Evolutionary conservation across 176 grass and related monocot species (phyloP), one percentile per base, ranked within the genome.

Genomic region (Leersia perrieri): DNA sequence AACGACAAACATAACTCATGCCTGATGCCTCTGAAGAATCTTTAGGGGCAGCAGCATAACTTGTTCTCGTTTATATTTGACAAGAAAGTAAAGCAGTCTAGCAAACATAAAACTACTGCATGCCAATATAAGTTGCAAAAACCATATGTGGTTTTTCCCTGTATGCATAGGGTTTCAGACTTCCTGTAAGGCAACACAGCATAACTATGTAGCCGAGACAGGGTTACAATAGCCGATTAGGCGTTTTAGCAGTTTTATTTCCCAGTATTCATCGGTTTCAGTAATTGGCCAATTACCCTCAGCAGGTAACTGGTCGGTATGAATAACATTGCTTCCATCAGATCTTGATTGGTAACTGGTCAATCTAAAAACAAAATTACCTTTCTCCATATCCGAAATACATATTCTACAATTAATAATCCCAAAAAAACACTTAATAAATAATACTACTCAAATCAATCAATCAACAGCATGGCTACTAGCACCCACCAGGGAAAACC

Each of bases 1-100:
- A 23, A 36, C 31, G 33, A 70, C 47, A 60, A 38, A 40, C 66
- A 80, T n/a, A 75, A 25, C 36, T n/a, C 72, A 60, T 70, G 64
- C 47, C 32, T 30, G 20, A 30, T 58, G 33, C 66, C 42, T 66
- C 51, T 33, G n/a, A 64, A 5, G 30, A 22, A 66, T 49, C 32
- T 68, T 79, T 40, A 76, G 10, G 63, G 34, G 16, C 41, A 63
- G 34, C 15, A 70, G 36, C 47, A 40, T 41, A 80, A 15, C 47
- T 80, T 70, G 64, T 39, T 38, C 22, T 38, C 22, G 2, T 12
- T 16, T 55, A 35, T 69, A 68, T 80, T 80, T n/a, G 67, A 69
- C 9, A 45, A 70, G 33, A 80, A 80, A 55, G 10, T 65, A 65
- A 44, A 44, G 60, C 73, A 62, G 27, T 11, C 42, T 16, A 3